These are phyloP conservation scores for Yamadazyma dendronema DNA, from an alignment of 1,139 yeast species.

Conservation along the genomic window DNA sequence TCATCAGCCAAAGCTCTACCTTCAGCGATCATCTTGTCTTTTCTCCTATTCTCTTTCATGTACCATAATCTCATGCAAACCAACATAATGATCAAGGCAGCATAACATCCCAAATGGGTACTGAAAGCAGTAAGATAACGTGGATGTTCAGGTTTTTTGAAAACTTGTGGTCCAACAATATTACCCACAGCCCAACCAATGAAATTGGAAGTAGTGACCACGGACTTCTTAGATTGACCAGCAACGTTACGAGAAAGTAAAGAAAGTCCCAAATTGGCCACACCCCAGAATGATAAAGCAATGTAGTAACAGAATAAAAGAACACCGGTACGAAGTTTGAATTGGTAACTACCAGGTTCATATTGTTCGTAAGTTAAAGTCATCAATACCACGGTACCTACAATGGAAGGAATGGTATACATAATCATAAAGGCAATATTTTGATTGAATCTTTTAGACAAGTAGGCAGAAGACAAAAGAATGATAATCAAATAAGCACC, in stretches of 20 bases:
- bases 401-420: constrained; percentile 31
- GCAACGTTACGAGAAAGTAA: constrained; percentile 26
- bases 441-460: constrained; percentile 25
- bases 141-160: constrained; percentile 26
- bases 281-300: constrained; percentile 31
- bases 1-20: constrained; percentile 14
- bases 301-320: constrained; percentile 26
- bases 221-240: constrained; percentile 28
- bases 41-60: constrained; percentile 22
- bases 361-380: constrained; percentile 21
- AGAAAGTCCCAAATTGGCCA: constrained; percentile 28
- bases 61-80: constrained; percentile 22
- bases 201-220: constrained; percentile 26
- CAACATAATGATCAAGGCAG: constrained; percentile 25
- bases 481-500: constrained; percentile 36
- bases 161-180: constrained; percentile 30
- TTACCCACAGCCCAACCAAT: constrained; percentile 30
- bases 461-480: constrained; percentile 30
- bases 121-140: constrained; percentile 27
- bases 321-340: constrained; percentile 16
- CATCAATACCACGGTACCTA: constrained; percentile 38
- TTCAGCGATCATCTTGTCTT: constrained; percentile 15
- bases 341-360: constrained; percentile 19
- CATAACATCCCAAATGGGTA: constrained; percentile 28
- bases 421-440: constrained; percentile 24